A percentile compares a stretch with the other conserved stretches of the same genome.
These are phyloP conservation scores for Pecoramyces ruminantium DNA, from an alignment of 192 early-diverging fungal species.

Conservation along the genomic window DNA sequence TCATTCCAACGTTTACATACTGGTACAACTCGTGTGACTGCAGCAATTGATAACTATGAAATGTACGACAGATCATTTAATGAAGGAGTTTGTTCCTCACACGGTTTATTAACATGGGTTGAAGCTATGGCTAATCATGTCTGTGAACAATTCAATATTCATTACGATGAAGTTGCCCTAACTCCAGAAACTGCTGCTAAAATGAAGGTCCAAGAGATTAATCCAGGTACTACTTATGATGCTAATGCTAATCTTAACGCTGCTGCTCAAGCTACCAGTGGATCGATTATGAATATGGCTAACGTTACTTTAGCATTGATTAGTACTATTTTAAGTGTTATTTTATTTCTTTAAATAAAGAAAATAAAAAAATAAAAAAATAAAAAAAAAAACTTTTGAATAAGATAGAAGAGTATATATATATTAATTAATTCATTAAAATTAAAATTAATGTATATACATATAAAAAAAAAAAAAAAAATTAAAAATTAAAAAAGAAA, in stretches of 20 bases:
- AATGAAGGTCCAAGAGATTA: not conserved
- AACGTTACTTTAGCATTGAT: too few relatives aligned
- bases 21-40: not conserved
- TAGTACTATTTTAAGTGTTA: too few relatives aligned
- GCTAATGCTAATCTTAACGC: not conserved
- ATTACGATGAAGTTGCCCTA: not conserved
- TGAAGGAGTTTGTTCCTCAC: not conserved
- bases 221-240: not conserved
- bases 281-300: too few relatives aligned
- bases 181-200: not conserved
- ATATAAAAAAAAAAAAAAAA: too few relatives aligned
- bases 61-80: not conserved
- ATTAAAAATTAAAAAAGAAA: too few relatives aligned
- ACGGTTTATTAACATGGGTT: not conserved
- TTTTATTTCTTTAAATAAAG: too few relatives aligned
- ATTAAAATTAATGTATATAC: too few relatives aligned
- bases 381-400: too few relatives aligned
- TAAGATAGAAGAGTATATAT: too few relatives aligned
- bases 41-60: not conserved
- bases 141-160: not conserved
- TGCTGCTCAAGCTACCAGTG: too few relatives aligned
- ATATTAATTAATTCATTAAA: too few relatives aligned
- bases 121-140: not conserved
- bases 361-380: too few relatives aligned
- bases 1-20: not conserved